These are phyloP conservation scores for Dillenia suffruticosa DNA, from an alignment of 164 flowering plant genomes.

Conservation along the genomic window DNA sequence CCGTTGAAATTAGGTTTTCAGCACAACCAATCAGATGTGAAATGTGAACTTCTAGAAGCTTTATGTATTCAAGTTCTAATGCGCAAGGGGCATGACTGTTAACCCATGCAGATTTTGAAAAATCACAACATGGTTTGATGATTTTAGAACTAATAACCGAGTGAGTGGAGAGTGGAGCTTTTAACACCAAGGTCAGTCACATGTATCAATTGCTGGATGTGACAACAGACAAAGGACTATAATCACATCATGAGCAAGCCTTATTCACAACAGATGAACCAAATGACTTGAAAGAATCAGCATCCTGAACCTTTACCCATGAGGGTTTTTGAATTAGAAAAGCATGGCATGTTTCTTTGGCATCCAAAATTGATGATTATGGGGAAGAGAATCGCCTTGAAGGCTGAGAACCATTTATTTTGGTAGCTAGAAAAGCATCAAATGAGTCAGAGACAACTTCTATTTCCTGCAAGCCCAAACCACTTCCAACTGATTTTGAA, in stretches of 20 bases:
- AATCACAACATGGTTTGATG: too few species aligned
- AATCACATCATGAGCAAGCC: constrained; percentile 19
- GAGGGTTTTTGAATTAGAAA: constrained; percentile 46
- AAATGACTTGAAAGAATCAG: constrained; percentile 17
- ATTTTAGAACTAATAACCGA: too few species aligned
- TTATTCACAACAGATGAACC: constrained; percentile 21
- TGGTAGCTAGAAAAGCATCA: constrained; percentile 45
- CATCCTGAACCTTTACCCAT: constrained; percentile 21
- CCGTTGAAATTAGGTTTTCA: too few species aligned
- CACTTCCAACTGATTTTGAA: constrained; percentile 11
- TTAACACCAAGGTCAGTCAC: too few species aligned
- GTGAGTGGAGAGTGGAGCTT: too few species aligned
- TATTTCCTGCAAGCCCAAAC: constrained; percentile 20
- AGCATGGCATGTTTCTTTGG: constrained; percentile 77
- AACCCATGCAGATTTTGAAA: too few species aligned
- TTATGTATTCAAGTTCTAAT: too few species aligned
- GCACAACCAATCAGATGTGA: too few species aligned
- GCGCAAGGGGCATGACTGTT: too few species aligned
- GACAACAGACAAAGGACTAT: too few species aligned
- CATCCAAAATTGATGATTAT: constrained; percentile 54
- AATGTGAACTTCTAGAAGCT: too few species aligned
- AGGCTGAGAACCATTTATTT: constrained; percentile 22
- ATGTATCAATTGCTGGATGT: too few species aligned
- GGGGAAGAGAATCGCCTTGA: constrained; percentile 19
- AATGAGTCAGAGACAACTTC: constrained; percentile 41